Base-by-base conservation (phyloP, 768 basidiomycete species). In the Mycena indigotica region DNA sequence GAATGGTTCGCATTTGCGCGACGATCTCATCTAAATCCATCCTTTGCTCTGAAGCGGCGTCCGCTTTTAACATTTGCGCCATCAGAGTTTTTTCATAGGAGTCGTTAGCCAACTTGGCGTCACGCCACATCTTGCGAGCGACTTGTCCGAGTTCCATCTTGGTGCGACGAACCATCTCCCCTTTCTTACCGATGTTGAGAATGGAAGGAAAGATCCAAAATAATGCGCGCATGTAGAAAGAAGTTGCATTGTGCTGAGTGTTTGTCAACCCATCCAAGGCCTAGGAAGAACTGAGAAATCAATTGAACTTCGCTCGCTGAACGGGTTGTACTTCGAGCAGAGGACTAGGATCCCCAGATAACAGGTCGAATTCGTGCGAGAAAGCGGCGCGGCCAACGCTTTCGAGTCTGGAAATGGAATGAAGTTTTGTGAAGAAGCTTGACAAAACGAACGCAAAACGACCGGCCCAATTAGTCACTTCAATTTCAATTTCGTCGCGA, bases 181-280 rank as follows among this genome's bases (percentile, higher is more conserved):
- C 84, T 65, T 85, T 85, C 69, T 80, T 77, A 3, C 85, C 84
- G 13, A 85, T 75, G 25, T 76, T 75, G 15, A 85, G 65, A 46
- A 86, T 77, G 39, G 80, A 75, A 2, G 85, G 85, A 25, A 82
- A 77, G 16, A 84, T 67, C 83, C 82, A 85, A 55, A 86, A 85
- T 24, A 86, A 71, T 32, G 86, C 82, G 35, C 83, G 80, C 77
- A 85, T 85, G 62, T 85, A 85, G 66, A 86, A 85, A 3, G 83
- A 83, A 49, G 80, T 78, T n/a, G 64, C 63, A 32, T 75, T 82
- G 64, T 84, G 80, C 65, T 86, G 79, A 46, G 79, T 80, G 66
- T 85, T 85, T n/a, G 83, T 86, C 24, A 87, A 71, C 25, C 79
- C 78, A 62, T 87, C 83, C 41, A 87, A 69, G 6, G 84, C 74